Base-by-base conservation (phyloP, 345 rosid genomes). In the Gossypium sturtianum region DNA sequence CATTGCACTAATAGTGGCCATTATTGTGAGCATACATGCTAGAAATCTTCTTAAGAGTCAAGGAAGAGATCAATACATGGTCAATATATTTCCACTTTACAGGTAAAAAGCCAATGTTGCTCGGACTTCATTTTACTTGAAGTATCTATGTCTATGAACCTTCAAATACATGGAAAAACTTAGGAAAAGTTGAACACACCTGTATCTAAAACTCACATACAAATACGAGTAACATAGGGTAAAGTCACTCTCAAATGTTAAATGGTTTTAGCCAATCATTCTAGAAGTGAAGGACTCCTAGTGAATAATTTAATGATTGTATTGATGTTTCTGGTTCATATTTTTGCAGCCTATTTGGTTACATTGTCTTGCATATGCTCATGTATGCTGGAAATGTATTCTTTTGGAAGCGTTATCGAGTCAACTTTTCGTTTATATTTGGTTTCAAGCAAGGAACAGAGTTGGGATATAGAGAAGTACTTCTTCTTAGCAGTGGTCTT, bases 371-470 rank as follows among this genome's bases (percentile, higher is more conserved):
- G 80, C 98, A 93, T 75, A 80, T 85, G 89, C 73, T 87, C 60
- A 77, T 89, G 88, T 91, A 71, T 76, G 85, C 91, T 16, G 88
- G 84, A 29, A 76, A 91, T 45, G 69, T 93, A 80, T 93, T 76
- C 81, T 83, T 86, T 51, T 93, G 98, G 98, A 87, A 77, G 76
- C 82, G 81, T 22, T 91, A 83, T 66, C 82, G 91, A 64, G 74
- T 93, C 65, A 93, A 93, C 71, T 87, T 87, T 75, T 71, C 88
- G 1, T 93, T 91, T 79, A 89, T 93, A 73, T 91, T 91, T 51
- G 93, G 92, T 53, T 87, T 89, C 84, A 89, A 93, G 87, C 82
- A 83, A 78, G 93, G 92, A 38, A 84, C 83, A n/a, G 93, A 89
- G 59, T 59, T 93, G 76, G 85, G 93, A 49, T 93, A 87, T 56